Conservation (phyloP, 2,329 filamentous ascomycete genomes). For the Purpureocillium takamizusanense region DNA sequence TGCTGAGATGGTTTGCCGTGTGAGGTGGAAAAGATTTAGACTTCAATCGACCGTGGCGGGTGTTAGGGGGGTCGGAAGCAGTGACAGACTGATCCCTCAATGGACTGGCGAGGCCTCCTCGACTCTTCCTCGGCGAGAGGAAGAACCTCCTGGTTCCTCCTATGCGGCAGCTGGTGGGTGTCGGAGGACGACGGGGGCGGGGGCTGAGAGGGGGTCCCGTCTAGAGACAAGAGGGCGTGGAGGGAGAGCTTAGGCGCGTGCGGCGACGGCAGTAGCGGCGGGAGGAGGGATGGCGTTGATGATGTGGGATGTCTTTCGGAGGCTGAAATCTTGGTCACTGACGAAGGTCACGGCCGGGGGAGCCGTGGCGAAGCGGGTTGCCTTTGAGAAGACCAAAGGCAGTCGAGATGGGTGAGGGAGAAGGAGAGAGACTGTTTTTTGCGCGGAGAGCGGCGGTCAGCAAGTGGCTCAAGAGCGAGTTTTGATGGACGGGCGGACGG, state of each 20-base stretch:
- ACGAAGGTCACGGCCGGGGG: slow-evolving; percentile 50
- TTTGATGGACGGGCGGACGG: background rate
- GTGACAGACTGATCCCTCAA: slow-evolving; percentile 84
- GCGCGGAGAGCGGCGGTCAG: background rate
- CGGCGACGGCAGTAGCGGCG: slow-evolving; percentile 27
- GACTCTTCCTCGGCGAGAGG: slow-evolving; percentile 99
- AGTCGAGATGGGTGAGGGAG: slow-evolving; percentile 12
- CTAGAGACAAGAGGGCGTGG: slow-evolving; percentile 42
- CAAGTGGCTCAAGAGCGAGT: background rate
- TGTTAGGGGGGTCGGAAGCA: slow-evolving; percentile 95
- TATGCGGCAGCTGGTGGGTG: slow-evolving; percentile 97
- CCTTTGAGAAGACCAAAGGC: slow-evolving; percentile 65
- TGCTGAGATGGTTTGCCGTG: background rate
- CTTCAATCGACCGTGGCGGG: slow-evolving; percentile 19
- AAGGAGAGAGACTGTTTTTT: background rate
- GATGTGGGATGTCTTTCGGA: slow-evolving; percentile 55
- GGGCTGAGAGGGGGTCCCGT: slow-evolving; percentile 36
- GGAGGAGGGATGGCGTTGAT: slow-evolving; percentile 58
- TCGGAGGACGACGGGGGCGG: slow-evolving; percentile 47
- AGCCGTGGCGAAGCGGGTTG: slow-evolving; percentile 50
- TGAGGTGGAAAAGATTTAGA: background rate
- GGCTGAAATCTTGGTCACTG: slow-evolving; percentile 62
- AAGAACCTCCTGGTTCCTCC: slow-evolving; percentile 96
- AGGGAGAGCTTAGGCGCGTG: slow-evolving; percentile 35
- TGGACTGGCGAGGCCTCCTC: slow-evolving; percentile 93